Conservation (phyloP, 139 green algal genomes). For the Chlamydomonas eustigma region DNA sequence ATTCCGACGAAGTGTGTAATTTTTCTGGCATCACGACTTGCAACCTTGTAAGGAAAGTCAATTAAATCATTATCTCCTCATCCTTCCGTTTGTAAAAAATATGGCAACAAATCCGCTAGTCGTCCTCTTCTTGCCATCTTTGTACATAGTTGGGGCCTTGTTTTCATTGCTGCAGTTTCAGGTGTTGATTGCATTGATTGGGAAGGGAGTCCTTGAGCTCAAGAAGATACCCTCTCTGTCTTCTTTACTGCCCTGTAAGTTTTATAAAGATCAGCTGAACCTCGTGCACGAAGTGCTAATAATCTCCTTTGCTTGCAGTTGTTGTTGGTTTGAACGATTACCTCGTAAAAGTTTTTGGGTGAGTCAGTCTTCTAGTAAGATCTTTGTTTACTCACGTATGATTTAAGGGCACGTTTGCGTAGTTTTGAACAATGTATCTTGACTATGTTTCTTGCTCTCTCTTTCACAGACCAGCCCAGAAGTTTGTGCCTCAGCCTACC, state of each 20-base stretch:
- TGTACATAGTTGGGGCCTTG: conserved; percentile 10
- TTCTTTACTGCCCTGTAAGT: not conserved
- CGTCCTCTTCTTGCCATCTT: conserved; percentile 6
- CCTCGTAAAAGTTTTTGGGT: conserved; percentile 5
- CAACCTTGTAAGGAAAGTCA: too few species aligned
- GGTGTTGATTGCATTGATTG: conserved; percentile 5
- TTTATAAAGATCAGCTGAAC: not conserved
- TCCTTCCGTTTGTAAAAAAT: too few species aligned
- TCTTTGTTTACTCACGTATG: not conserved
- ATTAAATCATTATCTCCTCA: too few species aligned
- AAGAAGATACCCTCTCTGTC: conserved; percentile 6
- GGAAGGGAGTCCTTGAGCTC: not conserved
- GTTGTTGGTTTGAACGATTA: conserved; percentile 2
- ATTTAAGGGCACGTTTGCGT: not conserved
- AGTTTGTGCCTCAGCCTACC: conserved; percentile 15
- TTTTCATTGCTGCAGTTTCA: conserved; percentile 15
- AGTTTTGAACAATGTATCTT: not conserved
- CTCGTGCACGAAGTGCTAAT: not conserved
- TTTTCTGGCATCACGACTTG: too few species aligned
- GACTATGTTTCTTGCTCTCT: too few species aligned
- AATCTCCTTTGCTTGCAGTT: not conserved
- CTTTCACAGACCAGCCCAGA: conserved; percentile 13
- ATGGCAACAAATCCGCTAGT: conserved; percentile 14
- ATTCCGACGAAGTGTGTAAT: too few species aligned
- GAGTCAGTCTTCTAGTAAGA: not conserved